Base-by-base conservation (phyloP, 202 grass and related monocot species). In the Saccharum hybrid region DNA sequence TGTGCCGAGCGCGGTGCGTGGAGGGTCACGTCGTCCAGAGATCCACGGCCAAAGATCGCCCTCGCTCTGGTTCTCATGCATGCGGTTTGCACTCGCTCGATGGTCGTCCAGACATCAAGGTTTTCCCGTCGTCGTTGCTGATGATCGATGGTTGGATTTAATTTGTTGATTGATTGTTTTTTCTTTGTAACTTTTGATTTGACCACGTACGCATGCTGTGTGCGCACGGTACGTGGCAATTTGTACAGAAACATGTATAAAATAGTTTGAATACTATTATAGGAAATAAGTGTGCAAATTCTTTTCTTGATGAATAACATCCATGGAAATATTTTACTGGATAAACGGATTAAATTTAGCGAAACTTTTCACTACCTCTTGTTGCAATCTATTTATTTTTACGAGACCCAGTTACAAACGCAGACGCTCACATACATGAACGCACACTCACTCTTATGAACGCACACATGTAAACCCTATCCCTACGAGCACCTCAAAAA, bases 101-200 rank as follows among this genome's bases (percentile, higher is more conserved):
- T 8, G 4, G 16, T 67, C 42, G 4, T 48, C 12, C 38, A 36
- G 13, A 36, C 19, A 16, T 54, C 49, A 2, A 54, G 49, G 15
- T 54, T 54, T 54, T 54, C 51, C 51, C 51, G 74, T 76, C 57
- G 52, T 2, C 8, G 0, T 16, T 37, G 70, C 12, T 19, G 68
- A 23, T 19, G 68, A 23, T 64, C 7, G 13, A 9, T 26, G 2
- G 72, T 22, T 33, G 46, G 7, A 56, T n/a, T 56, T 5, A 3
- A 81, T 85, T 82, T 4, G 15, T 88, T 74, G n/a, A 64, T 81
- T 84, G 33, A 42, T 89, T 89, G 45, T 5, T 3, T 83, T 75
- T 8, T 30, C 65, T 9, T 65, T 14, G 9, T 57, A 45, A 7
- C 37, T 36, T 70, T 74, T 84, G 19, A 7, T 59, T 22, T 81